Base-by-base conservation (phyloP, 208 protist species). In the Leishmania arabica region DNA sequence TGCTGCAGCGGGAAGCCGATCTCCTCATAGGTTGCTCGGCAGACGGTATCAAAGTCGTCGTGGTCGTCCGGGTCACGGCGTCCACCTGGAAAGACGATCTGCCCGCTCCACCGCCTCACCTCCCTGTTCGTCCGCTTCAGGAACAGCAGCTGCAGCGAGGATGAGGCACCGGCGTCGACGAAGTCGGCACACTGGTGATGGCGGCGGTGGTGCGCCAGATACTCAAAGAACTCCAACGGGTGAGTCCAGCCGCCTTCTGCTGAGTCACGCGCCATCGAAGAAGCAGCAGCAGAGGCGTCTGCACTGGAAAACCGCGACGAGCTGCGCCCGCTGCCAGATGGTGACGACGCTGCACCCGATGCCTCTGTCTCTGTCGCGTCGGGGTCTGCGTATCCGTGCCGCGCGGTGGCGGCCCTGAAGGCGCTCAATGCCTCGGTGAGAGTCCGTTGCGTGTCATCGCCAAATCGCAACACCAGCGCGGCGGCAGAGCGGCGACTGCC, bases 31-130 rank as follows among this genome's bases (percentile, higher is more conserved):
- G 91, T 84, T 66, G 78, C 81, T 4, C 90, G 87, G 75, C 77
- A 87, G 5, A 92, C 84, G 13, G 93, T 90, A 51, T 78, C 49
- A 5, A 85, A 78, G 84, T 97, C 91, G 71, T 95, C 89, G 27
- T 75, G 84, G 79, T 95, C 90, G 21, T 94, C 94, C 8, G 88
- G 88, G 53, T 96, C 89, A 51, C 92, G 85, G 34, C 77, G 84
- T 71, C 95, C 95, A 15, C 94, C 95, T 2, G 95, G 95, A 79
- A 97, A 97, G 24, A 83, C 84, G 3, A 98, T 79, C 51, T 88
- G 89, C 19, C 95, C 95, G 58, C 86, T 91, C 91, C 92, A 97
- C 70, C 92, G 77, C 58, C 92, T 90, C n/a, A 75, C 78, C 7
- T 78, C 75, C 34, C 87, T 66, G 78, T 90, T 81, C 6, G 86